These are phyloP conservation scores for Cucurbita ficifolia DNA, from an alignment of 306 rosid genomes.

Conservation along the genomic window DNA sequence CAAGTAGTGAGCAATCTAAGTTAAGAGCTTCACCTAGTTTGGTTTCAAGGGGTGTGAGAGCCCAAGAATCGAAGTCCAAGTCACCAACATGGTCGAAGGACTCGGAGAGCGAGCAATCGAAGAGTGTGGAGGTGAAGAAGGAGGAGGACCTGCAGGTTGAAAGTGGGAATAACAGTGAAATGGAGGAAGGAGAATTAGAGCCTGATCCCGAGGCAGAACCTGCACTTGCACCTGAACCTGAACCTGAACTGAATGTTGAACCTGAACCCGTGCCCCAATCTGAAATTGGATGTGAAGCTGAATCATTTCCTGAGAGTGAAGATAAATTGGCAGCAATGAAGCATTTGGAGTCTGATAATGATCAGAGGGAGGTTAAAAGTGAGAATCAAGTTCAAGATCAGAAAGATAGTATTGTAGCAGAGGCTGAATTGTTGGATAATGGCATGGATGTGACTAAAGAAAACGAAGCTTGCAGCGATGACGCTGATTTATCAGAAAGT, in stretches of 20 bases:
- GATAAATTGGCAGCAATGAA: slow-evolving; percentile 9
- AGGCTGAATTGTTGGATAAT: slow-evolving; percentile 1
- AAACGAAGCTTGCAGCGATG: slow-evolving; percentile 19
- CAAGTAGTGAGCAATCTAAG: slow-evolving; percentile 30
- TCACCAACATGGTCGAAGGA: slow-evolving; percentile 78
- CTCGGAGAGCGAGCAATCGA: slow-evolving; percentile 78
- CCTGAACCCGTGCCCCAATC: slow-evolving; percentile 1
- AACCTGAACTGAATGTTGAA: neutral
- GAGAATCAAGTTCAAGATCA: slow-evolving; percentile 16
- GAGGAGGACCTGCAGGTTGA: slow-evolving; percentile 28
- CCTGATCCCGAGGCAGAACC: slow-evolving; percentile 30
- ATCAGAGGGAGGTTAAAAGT: slow-evolving; percentile 17
- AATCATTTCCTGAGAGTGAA: slow-evolving; percentile 13
- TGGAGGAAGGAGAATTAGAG: slow-evolving; percentile 71
- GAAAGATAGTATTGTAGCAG: slow-evolving; percentile 15
- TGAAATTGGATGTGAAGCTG: slow-evolving; percentile 1
- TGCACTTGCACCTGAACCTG: neutral
- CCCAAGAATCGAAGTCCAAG: slow-evolving; percentile 24
- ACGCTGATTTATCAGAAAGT: slow-evolving; percentile 14
- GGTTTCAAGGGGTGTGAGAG: slow-evolving; percentile 16
- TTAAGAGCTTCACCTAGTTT: slow-evolving; percentile 21
- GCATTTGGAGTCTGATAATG: slow-evolving; percentile 5
- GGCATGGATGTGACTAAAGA: slow-evolving; percentile 6
- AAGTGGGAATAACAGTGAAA: slow-evolving; percentile 54
- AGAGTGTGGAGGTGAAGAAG: slow-evolving; percentile 69